Percentiles rank a stretch among this genome's conserved stretches.
phyloP scores from a whole-genome alignment of 306 rosid genomes.

The Rosa persica region DNA sequence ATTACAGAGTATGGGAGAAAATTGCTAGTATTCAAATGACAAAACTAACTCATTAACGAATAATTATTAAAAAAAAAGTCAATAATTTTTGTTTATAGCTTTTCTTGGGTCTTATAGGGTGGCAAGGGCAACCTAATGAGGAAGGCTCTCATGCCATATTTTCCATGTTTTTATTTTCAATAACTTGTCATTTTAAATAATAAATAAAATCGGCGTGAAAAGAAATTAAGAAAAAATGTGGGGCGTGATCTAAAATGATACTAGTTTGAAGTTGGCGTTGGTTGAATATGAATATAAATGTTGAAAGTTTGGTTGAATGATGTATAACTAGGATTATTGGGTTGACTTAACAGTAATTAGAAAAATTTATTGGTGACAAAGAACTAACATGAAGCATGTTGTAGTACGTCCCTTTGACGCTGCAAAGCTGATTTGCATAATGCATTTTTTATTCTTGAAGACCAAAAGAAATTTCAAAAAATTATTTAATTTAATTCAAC shows the following conservation, averaged over 20 bases:
- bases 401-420: background rate
- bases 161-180: background rate
- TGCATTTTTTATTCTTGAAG: background rate
- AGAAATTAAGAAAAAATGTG: background rate
- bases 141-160: background rate
- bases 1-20: background rate
- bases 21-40: background rate
- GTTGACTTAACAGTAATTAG: background rate
- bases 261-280: background rate
- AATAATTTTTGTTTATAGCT: background rate
- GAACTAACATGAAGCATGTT: conserved; percentile 9
- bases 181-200: background rate
- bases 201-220: conserved; percentile 1
- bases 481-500: background rate
- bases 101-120: background rate
- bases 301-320: conserved; percentile 16
- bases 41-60: background rate
- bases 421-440: background rate
- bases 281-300: background rate
- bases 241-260: conserved; percentile 14
- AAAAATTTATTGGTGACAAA: background rate
- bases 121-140: conserved; percentile 3
- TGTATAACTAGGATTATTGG: background rate
- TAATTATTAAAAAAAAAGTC: background rate
- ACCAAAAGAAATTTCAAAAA: background rate